A percentile compares a stretch with the other conserved stretches of the same genome.
Conservation (phyloP, 176 grass and related monocot genomes). For the Aegilops bicornis region DNA sequence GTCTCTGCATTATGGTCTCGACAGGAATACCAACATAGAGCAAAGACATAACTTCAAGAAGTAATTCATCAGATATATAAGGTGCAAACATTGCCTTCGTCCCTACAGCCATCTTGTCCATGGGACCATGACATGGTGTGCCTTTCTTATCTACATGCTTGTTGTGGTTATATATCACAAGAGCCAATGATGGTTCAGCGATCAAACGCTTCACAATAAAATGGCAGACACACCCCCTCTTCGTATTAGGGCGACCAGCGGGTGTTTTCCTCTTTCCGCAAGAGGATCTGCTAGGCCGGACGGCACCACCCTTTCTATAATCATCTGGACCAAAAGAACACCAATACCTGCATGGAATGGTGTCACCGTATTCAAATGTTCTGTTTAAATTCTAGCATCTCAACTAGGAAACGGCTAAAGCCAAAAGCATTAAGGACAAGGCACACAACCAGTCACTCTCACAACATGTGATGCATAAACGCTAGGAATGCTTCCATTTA, state of each 20-base stretch:
- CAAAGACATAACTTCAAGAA: slow-evolving; percentile 84
- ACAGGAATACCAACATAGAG: slow-evolving; percentile 91
- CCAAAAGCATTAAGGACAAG: neutral
- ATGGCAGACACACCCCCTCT: slow-evolving; percentile 97
- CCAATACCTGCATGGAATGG: slow-evolving; percentile 74
- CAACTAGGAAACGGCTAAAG: neutral
- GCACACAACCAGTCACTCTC: neutral
- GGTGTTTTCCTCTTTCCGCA: slow-evolving; percentile 74
- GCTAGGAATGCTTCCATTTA: slow-evolving; percentile 18
- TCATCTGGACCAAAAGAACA: slow-evolving; percentile 98
- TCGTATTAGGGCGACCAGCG: slow-evolving; percentile 91
- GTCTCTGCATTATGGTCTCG: slow-evolving; percentile 95
- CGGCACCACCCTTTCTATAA: slow-evolving; percentile 71
- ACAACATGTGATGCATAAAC: neutral
- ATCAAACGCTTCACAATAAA: slow-evolving; percentile 98
- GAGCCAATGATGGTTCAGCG: slow-evolving; percentile 84
- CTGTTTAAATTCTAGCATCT: slow-evolving; percentile 21
- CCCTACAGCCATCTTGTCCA: slow-evolving; percentile 83
- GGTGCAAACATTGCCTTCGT: slow-evolving; percentile 92
- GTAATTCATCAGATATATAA: slow-evolving; percentile 90
- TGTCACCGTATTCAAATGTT: slow-evolving; percentile 13
- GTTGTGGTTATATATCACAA: slow-evolving; percentile 97
- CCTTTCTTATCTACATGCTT: slow-evolving; percentile 97
- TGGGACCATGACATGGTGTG: slow-evolving; percentile 82
- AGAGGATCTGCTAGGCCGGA: slow-evolving; percentile 77